These are phyloP conservation scores for Rutstroemia sp. DNA, from an alignment of 2,329 filamentous ascomycete genomes.

Conservation along the genomic window DNA sequence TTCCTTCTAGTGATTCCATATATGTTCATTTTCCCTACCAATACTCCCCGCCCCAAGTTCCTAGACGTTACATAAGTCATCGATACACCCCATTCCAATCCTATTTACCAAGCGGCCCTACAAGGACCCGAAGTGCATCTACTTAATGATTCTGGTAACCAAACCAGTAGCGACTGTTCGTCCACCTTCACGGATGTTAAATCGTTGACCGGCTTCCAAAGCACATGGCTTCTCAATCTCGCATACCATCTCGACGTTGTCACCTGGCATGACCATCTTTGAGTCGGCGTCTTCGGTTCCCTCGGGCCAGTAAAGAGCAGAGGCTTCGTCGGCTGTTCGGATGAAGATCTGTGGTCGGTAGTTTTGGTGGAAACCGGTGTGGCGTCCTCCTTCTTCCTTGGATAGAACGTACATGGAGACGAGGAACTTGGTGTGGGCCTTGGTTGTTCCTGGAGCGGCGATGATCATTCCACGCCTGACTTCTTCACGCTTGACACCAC, in stretches of 20 bases:
- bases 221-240: constrained; percentile 79
- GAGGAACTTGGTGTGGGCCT: constrained; percentile 86
- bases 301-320: constrained; percentile 79
- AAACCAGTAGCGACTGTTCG: constrained; percentile 80
- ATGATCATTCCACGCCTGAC: constrained; percentile 93
- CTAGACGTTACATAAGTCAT: background rate
- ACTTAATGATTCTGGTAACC: constrained; percentile 61
- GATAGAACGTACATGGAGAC: constrained; percentile 93
- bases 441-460: constrained; percentile 72
- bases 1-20: background rate
- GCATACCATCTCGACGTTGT: constrained; percentile 97
- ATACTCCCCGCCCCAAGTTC: background rate
- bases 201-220: constrained; percentile 84
- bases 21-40: background rate
- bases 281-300: constrained; percentile 61
- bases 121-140: constrained; percentile 15
- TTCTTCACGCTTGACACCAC: constrained; percentile 94
- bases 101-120: background rate
- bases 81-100: background rate
- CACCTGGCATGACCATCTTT: constrained; percentile 94
- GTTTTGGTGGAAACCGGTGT: constrained; percentile 92
- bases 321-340: constrained; percentile 78
- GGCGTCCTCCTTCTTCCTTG: constrained; percentile 96
- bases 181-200: constrained; percentile 97
- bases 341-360: constrained; percentile 97